A percentile compares a stretch with the other conserved stretches of the same genome.
phyloP scores from a whole-genome alignment of 73 alveolate species.

The Urostyla sp. region DNA sequence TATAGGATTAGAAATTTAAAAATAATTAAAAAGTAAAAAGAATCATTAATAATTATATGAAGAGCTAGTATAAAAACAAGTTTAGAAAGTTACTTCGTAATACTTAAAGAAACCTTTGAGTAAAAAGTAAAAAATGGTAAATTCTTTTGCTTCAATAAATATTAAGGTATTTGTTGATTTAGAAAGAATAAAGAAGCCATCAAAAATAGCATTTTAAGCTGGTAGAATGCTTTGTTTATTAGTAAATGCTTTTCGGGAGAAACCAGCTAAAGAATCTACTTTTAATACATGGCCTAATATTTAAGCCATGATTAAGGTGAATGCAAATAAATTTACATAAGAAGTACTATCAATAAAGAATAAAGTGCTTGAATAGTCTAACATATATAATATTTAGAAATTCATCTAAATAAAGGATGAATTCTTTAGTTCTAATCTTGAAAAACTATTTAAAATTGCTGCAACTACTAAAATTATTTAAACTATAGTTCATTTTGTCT shows the following conservation, averaged over 20 bases:
- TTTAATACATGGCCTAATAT: not conserved
- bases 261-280: not conserved
- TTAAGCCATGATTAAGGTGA: not conserved
- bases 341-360: not conserved
- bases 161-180: not conserved
- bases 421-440: too few relatives aligned
- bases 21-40: too few relatives aligned
- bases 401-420: too few relatives aligned
- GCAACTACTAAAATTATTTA: too few relatives aligned
- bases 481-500: too few relatives aligned
- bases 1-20: too few relatives aligned
- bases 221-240: slow-evolving; percentile 15
- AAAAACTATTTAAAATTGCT: too few relatives aligned
- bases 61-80: too few relatives aligned
- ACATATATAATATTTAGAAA: too few relatives aligned
- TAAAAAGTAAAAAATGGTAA: not conserved
- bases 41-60: too few relatives aligned
- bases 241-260: not conserved
- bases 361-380: not conserved
- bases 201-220: not conserved
- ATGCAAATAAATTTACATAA: not conserved
- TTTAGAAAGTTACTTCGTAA: too few relatives aligned
- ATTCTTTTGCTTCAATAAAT: not conserved
- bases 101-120: not conserved
- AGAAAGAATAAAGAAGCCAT: not conserved